Percentiles rank a stretch among this genome's conserved stretches.
phyloP scores from a whole-genome alignment of 768 basidiomycete species.

The Scleroderma bovista region DNA sequence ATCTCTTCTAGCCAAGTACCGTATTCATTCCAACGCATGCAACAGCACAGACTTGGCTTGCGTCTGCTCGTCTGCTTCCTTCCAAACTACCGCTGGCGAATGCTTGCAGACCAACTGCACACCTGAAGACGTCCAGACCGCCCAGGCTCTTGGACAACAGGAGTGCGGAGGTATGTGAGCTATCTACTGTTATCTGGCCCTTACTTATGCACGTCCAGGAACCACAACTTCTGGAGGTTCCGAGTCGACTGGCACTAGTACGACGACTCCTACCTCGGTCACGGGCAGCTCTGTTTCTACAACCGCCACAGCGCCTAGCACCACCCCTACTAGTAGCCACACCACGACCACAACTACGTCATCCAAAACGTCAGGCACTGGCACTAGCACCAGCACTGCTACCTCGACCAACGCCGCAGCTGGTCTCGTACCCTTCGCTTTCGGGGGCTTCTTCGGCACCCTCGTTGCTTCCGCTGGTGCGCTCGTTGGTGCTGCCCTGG shows the following conservation, averaged over 20 bases:
- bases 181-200: too few relatives aligned
- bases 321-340: too few relatives aligned
- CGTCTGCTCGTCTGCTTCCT: not conserved
- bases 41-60: slow-evolving; percentile 1
- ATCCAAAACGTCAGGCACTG: not conserved
- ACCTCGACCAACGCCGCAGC: slow-evolving; percentile 14
- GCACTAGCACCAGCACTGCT: not conserved
- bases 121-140: slow-evolving; percentile 24
- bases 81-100: slow-evolving; percentile 25
- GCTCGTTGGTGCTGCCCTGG: slow-evolving; percentile 20
- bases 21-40: not conserved
- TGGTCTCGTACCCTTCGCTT: slow-evolving; percentile 12
- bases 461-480: slow-evolving; percentile 22
- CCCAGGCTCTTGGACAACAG: slow-evolving; percentile 20
- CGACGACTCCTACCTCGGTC: not conserved
- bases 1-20: not conserved
- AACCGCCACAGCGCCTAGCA: not conserved
- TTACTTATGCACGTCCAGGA: too few relatives aligned
- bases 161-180: too few relatives aligned
- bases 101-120: slow-evolving; percentile 32
- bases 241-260: not conserved
- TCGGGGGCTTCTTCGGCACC: slow-evolving; percentile 13
- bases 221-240: too few relatives aligned
- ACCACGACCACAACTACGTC: not conserved
- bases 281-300: not conserved